Evolutionary conservation across 2,329 filamentous ascomycete genomes (phyloP).

Genomic region (Scedosporium boydii): DNA sequence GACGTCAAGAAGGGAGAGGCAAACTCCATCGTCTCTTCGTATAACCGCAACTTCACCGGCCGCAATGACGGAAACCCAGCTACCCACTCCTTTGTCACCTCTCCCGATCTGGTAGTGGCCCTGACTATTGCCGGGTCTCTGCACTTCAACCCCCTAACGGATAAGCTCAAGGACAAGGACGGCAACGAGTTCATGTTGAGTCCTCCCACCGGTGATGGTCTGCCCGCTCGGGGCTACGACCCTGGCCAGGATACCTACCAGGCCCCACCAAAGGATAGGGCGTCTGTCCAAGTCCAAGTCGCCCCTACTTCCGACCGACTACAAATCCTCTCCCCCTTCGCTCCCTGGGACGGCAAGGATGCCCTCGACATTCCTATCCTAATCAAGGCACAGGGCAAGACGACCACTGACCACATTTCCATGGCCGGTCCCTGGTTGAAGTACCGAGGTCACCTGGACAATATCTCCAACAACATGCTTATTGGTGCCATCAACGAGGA

Average conservation of each 20-base stretch:
- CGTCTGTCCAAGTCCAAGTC: conserved; percentile 66
- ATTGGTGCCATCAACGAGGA: conserved; percentile 94
- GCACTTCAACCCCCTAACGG: conserved; percentile 91
- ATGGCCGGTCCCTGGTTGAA: conserved; percentile 97
- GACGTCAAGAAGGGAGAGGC: conserved; percentile 92
- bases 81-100: conserved; percentile 88
- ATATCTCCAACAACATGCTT: conserved; percentile 99
- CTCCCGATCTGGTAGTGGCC: conserved; percentile 81
- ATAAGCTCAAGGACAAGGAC: conserved; percentile 86
- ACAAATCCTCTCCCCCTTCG: conserved; percentile 80
- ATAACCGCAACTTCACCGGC: conserved; percentile 99
- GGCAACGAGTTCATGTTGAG: conserved; percentile 92
- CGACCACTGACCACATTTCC: conserved; percentile 93
- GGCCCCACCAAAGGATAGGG: conserved; percentile 75
- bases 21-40: conserved; percentile 97
- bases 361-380: conserved; percentile 75
- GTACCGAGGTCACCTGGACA: conserved; percentile 97
- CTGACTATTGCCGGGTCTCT: conserved; percentile 75
- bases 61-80: conserved; percentile 95
- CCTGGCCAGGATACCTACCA: conserved; percentile 91
- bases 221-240: conserved; percentile 78
- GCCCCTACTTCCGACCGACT: conserved; percentile 88
- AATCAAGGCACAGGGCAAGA: conserved; percentile 96
- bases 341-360: conserved; percentile 88
- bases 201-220: conserved; percentile 68